phyloP scores from a whole-genome alignment of 768 basidiomycete genomes.

The Naganishia onofrii region DNA sequence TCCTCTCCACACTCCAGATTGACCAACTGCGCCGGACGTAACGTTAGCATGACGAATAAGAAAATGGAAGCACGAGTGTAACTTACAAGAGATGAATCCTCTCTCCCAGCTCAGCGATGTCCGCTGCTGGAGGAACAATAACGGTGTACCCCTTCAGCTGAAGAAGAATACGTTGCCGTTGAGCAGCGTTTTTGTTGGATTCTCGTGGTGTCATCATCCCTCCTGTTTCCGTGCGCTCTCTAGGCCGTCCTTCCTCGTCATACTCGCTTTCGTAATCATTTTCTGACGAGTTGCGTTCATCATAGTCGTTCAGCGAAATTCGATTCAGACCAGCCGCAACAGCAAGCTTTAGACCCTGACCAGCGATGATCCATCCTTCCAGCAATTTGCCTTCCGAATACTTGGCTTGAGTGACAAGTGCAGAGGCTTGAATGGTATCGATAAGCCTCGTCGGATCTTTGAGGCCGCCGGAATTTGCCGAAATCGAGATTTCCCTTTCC shows the following conservation, averaged over 20 bases:
- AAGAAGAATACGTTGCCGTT: slow-evolving; percentile 9
- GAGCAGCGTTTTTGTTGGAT: slow-evolving; percentile 3
- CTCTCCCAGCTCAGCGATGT: slow-evolving; percentile 28
- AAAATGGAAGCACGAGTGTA: not conserved
- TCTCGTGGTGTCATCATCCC: not conserved
- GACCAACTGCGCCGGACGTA: slow-evolving; percentile 13
- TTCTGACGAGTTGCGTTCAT: slow-evolving; percentile 8
- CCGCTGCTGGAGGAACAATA: slow-evolving; percentile 9
- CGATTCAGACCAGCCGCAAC: slow-evolving; percentile 23
- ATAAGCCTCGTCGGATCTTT: slow-evolving; percentile 7
- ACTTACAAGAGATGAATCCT: slow-evolving; percentile 32
- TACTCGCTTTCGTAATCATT: slow-evolving; percentile 1
- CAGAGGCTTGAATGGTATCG: slow-evolving; percentile 26
- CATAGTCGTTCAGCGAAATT: slow-evolving; percentile 16
- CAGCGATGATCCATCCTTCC: slow-evolving; percentile 30
- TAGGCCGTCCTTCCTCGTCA: not conserved
- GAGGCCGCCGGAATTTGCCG: not conserved
- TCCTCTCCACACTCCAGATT: slow-evolving; percentile 21
- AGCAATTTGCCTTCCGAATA: slow-evolving; percentile 27
- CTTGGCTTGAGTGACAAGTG: slow-evolving; percentile 20
- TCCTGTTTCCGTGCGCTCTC: not conserved
- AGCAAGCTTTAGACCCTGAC: slow-evolving; percentile 28
- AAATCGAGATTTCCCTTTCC: slow-evolving; percentile 25
- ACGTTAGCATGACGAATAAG: not conserved
- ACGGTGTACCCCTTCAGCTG: slow-evolving; percentile 16